Evolutionary conservation across 2,329 filamentous ascomycete genomes (phyloP), one percentile per base, ranked within the genome.

Genomic region (Blastomyces emzantsi): DNA sequence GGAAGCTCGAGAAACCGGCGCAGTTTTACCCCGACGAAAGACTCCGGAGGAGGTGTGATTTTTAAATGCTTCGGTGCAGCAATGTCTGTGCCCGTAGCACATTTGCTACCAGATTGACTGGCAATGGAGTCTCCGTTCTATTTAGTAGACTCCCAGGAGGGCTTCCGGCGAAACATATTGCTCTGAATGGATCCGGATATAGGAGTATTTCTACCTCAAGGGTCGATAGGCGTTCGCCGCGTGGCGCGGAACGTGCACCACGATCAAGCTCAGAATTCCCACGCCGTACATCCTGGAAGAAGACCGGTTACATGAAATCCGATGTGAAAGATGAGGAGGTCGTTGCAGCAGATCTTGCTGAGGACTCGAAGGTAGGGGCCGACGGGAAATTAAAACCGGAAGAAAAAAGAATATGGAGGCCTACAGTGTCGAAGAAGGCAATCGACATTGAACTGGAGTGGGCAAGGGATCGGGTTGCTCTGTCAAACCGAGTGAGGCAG

Each of bases 391-490:
- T 30, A 30, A 39, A 33, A 30, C 45, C 19, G 6, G 28, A 19
- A 25, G 22, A 59, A 8, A 45, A 28, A 47, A 47, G 17, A 15
- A 25, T 15, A 4, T 30, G 33, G 55, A 43, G 55, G n/a, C 33
- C 55, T 22, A 58, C 55, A 19, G 33, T 69, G 61, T 63, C 52
- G 56, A 69, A 64, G 66, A 73, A 65, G 65, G 70, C 62, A 65
- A 66, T 83, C 57, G 78, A 78, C 47, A 83, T 81, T 69, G 85
- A 91, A 68, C 72, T 92, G 62, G 73, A 81, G 57, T 85, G 83
- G 74, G 73, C 90, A 64, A 75, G 81, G 22, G 92, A 97, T 72
- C 89, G 90, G 1, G 80, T 87, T 66, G 86, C 88, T 69, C 82
- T 97, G 64, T 87, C 86, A 49, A 78, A 87, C 47, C 85, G 88